phyloP scores from a whole-genome alignment of 202 grass and related monocot genomes.

The Schoenoplectus tabernaemontani region DNA sequence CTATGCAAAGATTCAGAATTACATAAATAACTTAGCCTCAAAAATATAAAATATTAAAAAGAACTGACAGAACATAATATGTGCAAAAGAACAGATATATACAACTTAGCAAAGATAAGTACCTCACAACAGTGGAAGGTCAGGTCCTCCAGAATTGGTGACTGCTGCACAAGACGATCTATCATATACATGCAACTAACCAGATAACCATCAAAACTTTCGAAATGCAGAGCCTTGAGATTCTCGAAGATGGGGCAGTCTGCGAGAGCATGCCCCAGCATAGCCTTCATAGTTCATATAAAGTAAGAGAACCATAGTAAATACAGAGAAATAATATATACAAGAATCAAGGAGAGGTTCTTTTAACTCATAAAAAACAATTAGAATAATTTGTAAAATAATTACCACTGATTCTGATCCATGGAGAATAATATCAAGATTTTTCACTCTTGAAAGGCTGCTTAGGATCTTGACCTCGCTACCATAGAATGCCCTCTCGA shows the following conservation, averaged over 20 bases:
- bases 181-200: background rate
- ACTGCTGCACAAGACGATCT: background rate
- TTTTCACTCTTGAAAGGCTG: background rate
- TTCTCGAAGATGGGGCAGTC: background rate
- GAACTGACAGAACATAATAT: background rate
- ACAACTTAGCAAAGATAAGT: background rate
- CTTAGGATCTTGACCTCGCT: background rate
- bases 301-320: background rate
- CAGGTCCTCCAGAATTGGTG: background rate
- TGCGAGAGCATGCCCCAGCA: background rate
- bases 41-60: background rate
- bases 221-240: background rate
- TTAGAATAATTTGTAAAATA: background rate
- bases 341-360: background rate
- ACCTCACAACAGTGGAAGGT: conserved; percentile 7
- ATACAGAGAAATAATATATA: background rate
- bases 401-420: background rate
- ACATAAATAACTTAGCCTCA: background rate
- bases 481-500: background rate
- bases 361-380: background rate
- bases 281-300: background rate
- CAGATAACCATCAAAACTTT: background rate
- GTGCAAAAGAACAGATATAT: background rate
- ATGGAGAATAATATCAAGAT: conserved; percentile 1
- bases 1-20: background rate